Base-by-base conservation (phyloP, 768 basidiomycete species). In the Tulasnella sp. region DNA sequence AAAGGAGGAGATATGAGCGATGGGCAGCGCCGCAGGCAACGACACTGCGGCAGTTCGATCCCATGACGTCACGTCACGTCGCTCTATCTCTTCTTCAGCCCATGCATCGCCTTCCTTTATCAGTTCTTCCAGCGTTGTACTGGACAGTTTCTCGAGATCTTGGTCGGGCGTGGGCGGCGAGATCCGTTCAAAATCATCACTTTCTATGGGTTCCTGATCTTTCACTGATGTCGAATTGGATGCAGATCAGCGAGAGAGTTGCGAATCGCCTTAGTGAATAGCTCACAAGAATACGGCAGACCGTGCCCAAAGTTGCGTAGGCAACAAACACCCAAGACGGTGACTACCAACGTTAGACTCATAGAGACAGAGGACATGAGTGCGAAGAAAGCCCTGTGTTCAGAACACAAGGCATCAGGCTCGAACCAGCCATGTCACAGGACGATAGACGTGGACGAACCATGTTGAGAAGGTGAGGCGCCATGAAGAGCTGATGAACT, bases 261-360 rank as follows among this genome's bases (percentile, higher is more conserved):
- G n/a, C n/a, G n/a, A n/a, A n/a, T n/a, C n/a, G 30, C 1, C 17
- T 19, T 21, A 21, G 12, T 46, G 38, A 25, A 17, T 19, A 41
- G 54, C 85, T 72, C 63, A 88, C 86, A 71, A 68, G 83, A 82
- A 21, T 76, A 77, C 59, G 76, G 70, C 60, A 90, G 72, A 22
- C 87, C 87, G 68, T 84, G 86, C 59, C 83, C 84, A 65, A 89
- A 89, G 72, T 89, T 88, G 65, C 79, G 67, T 34, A 81, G 77
- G 67, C 86, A 88, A 62, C 82, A 63, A 34, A 87, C 64, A 2
- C 84, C 87, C 49, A 89, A 67, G 56, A 82, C 63, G 64, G 86
- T 74, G 0, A 80, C 75, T 24, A 74, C 50, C 15, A 82, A 59
- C 1, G 80, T 78, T 48, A 90, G 73, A 53, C 77, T 65, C 11